Base-by-base conservation (phyloP, 768 basidiomycete genomes). In the Tulasnella sp. region DNA sequence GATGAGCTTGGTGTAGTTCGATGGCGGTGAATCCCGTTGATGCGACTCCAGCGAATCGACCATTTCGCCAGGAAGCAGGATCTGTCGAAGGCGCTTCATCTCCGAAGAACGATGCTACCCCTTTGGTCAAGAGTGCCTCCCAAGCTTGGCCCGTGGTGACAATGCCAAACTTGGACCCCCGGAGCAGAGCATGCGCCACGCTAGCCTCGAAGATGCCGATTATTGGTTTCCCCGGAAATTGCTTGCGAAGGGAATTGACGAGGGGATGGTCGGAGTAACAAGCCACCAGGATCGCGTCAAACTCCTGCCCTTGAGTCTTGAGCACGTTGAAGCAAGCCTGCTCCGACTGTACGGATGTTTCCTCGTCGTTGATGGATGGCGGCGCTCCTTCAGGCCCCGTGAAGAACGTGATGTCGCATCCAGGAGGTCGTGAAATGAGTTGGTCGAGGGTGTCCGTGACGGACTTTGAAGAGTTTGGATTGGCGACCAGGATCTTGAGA, bases 171-270 rank as follows among this genome's bases (percentile, higher is more conserved):
- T 77, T 79, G 38, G 74, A 42, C 17, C 79, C 81, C 70, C 78
- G 74, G 6, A 45, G 49, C 49, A 82, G 71, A 14, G 82, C 81
- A 38, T 82, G 80, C 36, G 83, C 72, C 68, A 84, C 54, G 68
- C 81, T 81, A 12, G 83, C 82, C 75, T 85, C 83, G 79, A 85
- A 82, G 72, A 85, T 84, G 52, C 82, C 83, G 17, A 84, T 77
- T 9, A 83, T 82, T 25, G 77, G 77, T 3, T 40, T 73, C 25
- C 58, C 15, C 2, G 81, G 82, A 29, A 42, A 76, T 22, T 49
- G 15, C 2, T 75, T 76, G 29, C 80, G 78, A 25, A 81, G 78
- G 38, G 81, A 75, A 17, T 75, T 58, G n/a, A 82, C 82, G 54
- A 84, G 79, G 11, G 83, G 82, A 77, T 84, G 83, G 39, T 80